Evolutionary conservation across 2,329 filamentous ascomycete genomes (phyloP), one percentile per base, ranked within the genome.

Genomic region (Chaetomiaceae sp.): DNA sequence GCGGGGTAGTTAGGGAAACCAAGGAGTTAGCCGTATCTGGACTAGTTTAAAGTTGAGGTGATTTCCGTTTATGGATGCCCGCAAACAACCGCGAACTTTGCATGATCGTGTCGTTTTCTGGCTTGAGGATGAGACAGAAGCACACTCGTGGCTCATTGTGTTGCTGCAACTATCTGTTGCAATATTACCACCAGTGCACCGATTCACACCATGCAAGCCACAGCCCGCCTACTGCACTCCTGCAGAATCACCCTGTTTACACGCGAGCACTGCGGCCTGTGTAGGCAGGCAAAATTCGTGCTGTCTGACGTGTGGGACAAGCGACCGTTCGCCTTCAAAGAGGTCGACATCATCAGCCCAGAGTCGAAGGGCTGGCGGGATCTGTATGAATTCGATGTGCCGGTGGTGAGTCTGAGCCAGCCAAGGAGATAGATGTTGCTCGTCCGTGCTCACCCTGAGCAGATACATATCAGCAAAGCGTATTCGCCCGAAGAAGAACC

Each of bases 301-400:
- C 70, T 91, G 19, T 82, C 81, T 3, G 70, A 78, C 9, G 83
- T 89, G 8, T 84, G 79, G 76, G 77, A 85, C 47, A 65, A 68
- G 22, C 70, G 82, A 20, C 82, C 81, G 0, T 88, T 90, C 63
- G 73, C 73, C 15, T 88, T 81, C 63, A 70, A 72, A 7, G 84
- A 89, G 63, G 71, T 87, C 50, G 75, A 89, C 60, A 79, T 90
- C 39, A 79, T 86, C 66, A 74, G 76, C 39, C 71, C 76, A 0
- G 76, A 79, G 20, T 73, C 75, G 14, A 75, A 79, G 51, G 67
- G 70, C 19, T 91, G 86, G 86, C 81, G 78, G 58, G 73, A 82
- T 39, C 60, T 88, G 1, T 91, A 91, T 61, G 86, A 89, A 48
- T 87, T 89, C 62, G 86, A 91, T 56, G 86, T 87, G 7, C 86